Percentiles rank a stretch among this genome's conserved stretches.
Conservation (phyloP, 257 asterid genomes). For the Solanum acaule region DNA sequence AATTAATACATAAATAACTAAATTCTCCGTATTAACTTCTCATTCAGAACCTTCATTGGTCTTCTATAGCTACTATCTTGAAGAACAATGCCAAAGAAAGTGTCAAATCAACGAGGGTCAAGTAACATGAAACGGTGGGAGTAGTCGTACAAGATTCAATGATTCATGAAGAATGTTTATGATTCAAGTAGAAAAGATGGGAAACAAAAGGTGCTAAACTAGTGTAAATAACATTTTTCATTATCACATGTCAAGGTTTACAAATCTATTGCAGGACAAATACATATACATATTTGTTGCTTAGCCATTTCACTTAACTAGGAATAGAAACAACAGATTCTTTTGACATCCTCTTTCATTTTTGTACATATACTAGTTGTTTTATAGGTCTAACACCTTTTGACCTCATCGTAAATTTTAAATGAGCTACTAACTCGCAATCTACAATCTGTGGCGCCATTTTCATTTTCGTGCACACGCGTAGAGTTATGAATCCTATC, state of each 20-base stretch:
- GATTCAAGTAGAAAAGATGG: neutral
- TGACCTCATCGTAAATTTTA: conserved; percentile 3
- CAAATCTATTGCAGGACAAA: neutral
- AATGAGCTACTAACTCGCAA: conserved; percentile 19
- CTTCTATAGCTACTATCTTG: neutral
- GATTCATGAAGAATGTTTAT: neutral
- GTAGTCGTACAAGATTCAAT: neutral
- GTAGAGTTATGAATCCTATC: conserved; percentile 25
- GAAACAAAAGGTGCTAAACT: neutral
- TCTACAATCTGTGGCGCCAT: conserved; percentile 40
- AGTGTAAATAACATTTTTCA: neutral
- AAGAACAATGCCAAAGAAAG: neutral
- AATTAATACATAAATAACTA: neutral
- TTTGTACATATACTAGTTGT: neutral
- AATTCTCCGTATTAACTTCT: neutral
- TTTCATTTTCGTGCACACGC: conserved; percentile 21
- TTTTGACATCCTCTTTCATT: neutral
- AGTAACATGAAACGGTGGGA: neutral
- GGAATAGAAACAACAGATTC: neutral
- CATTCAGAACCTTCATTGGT: neutral
- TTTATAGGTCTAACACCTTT: neutral
- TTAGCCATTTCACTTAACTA: neutral
- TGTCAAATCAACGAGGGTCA: neutral
- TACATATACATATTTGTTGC: neutral
- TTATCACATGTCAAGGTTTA: neutral